Base-by-base conservation (phyloP, 768 basidiomycete genomes). In the Mycena indigotica region DNA sequence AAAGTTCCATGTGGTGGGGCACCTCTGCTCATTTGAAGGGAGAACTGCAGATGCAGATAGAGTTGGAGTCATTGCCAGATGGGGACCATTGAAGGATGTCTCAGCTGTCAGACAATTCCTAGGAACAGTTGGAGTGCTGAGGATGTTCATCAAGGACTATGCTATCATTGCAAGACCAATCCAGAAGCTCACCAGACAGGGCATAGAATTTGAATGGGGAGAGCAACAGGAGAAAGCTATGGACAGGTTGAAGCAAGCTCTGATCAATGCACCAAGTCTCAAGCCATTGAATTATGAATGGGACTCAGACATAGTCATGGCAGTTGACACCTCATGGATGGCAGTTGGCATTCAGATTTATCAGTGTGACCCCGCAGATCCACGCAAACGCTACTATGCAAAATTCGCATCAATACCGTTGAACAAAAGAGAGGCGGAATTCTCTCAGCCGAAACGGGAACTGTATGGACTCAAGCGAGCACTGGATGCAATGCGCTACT, bases 381-480 rank as follows among this genome's bases (percentile, higher is more conserved):
- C 63, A 0, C 64, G 66, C 1, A 57, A 60, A 16, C 58, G 62
- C 0, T 65, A 66, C 13, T 76, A 67, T 24, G 65, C 68, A 0
- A 59, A 65, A 0, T 82, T 79, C 40, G 66, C 73, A 0, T 80
- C 75, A 0, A 74, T 81, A 0, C 60, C 70, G 0, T 64, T 79
- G n/a, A 76, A 76, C 26, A 69, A 70, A 0, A 28, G 69, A 0
- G 72, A 78, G 58, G 50, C 66, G 0, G 17, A 66, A 0, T 77
- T 69, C 51, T 75, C 74, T 0, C 77, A 79, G 48, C 67, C 74
- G 0, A 81, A 82, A 40, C 28, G 71, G 0, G 77, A 80, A 58
- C 54, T 80, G 0, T 79, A 69, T 44, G 73, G 79, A 0, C 28
- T 79, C 0, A 72, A 63, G 19, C 52, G 61, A 12, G 69, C 67